A percentile compares a stretch with the other conserved stretches of the same genome.
Evolutionary conservation across 305 asterid genomes (phyloP).

Genomic region (Fraxinus dipetala): DNA sequence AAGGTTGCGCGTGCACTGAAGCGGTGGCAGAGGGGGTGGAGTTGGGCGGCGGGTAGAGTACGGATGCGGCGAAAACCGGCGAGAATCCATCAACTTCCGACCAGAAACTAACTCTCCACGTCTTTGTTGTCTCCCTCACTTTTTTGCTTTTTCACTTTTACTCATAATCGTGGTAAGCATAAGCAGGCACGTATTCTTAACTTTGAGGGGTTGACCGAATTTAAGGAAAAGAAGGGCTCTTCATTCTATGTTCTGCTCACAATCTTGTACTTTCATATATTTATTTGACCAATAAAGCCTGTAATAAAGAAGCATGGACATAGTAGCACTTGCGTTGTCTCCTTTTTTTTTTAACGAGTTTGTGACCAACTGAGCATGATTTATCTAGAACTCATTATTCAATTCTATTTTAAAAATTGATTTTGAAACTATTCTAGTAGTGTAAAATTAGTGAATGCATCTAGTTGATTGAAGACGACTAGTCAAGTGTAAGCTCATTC

Average conservation of each 20-base stretch:
- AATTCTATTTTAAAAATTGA: no score
- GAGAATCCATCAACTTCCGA: constrained; percentile 28
- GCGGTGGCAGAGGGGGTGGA: constrained; percentile 18
- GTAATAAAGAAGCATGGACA: not conserved
- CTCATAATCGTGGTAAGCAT: constrained; percentile 13
- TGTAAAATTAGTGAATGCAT: no score
- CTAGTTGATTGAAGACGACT: no score
- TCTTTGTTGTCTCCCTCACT: constrained; percentile 28
- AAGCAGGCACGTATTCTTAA: constrained; percentile 18
- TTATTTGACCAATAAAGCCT: not conserved
- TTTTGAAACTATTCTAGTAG: no score
- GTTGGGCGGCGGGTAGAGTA: constrained; percentile 45
- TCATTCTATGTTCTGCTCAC: not conserved
- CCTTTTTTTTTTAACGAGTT: not conserved
- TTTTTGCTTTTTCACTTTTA: constrained; percentile 16
- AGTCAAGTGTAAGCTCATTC: no score
- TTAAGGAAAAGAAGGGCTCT: constrained; percentile 22
- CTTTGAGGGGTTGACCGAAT: constrained; percentile 28
- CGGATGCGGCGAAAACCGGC: constrained; percentile 47
- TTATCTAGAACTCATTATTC: no score
- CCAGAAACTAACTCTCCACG: constrained; percentile 28
- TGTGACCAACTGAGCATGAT: not conserved
- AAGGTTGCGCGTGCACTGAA: constrained; percentile 48
- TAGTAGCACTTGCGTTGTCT: not conserved
- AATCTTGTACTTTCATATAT: not conserved